Evolutionary conservation across 2,329 filamentous ascomycete genomes (phyloP), one percentile per base, ranked within the genome.

Genomic region (Orbilia blumenaviensis): DNA sequence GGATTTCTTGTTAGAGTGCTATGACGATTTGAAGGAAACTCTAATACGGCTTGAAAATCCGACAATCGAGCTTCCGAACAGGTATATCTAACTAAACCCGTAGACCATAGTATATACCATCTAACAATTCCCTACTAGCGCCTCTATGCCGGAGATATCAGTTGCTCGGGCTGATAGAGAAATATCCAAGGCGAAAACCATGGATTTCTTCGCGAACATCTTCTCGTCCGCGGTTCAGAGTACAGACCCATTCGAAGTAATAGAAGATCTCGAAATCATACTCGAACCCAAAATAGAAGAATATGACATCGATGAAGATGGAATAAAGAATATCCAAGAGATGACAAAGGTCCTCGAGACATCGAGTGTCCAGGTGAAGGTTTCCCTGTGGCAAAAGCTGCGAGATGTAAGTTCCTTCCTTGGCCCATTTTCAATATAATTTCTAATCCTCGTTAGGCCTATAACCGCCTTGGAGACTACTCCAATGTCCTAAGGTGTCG

Each of bases 121-220:
- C 38, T 42, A 44, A 42, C 7, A n/a, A n/a, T n/a, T n/a, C n/a
- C 18, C 2, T 12, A 5, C 10, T 25, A 72, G 97, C 81, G 88
- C 89, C 0, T 88, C 94, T 18, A 96, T 99, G 90, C 89, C 93
- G 0, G 92, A 95, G 77, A 88, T 99, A 58, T 97, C 94, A 0
- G 84, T 89, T 1, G 87, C 88, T n/a, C 92, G 93, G 0, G 90
- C 95, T 6, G 94, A 98, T 78, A 90, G 93, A 66, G 94, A 99
- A 81, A 91, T 97, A 25, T 94, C 92, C 10, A 93, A 94, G 80
- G 86, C 98, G 34, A 97, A 92, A 12, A 98, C 94, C 0, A 95
- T 96, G 88, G 94, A 97, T 81, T 98, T 98, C 82, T 98, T 99
- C 83, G 86, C 93, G 60, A 92, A 90, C 38, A 88, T 99, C 0